Evolutionary conservation across 1,139 yeast species (phyloP).

Genomic region (Insectozyma bohioensis): DNA sequence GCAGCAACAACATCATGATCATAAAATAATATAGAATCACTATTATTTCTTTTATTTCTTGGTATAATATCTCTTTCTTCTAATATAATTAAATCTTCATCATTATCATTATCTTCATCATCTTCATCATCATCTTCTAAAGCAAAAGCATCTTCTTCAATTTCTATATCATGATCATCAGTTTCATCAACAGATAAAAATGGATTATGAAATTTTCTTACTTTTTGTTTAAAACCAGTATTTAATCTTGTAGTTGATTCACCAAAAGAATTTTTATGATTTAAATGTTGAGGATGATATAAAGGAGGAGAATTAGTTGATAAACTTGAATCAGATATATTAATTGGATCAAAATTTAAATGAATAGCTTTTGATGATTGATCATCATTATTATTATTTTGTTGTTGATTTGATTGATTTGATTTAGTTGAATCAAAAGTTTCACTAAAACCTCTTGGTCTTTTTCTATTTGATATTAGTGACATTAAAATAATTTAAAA

Average conservation of each 20-base stretch:
- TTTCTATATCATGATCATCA: slow-evolving; percentile 6
- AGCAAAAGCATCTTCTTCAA: slow-evolving; percentile 8
- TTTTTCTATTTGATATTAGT: slow-evolving; percentile 31
- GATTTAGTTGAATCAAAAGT: slow-evolving; percentile 25
- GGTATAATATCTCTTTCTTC: slow-evolving; percentile 33
- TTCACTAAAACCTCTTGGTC: slow-evolving; percentile 49
- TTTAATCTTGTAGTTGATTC: slow-evolving; percentile 5
- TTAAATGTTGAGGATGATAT: slow-evolving; percentile 5
- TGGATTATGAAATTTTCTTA: slow-evolving; percentile 11
- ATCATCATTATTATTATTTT: neutral
- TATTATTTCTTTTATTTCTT: slow-evolving; percentile 33
- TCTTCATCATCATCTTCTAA: slow-evolving; percentile 8
- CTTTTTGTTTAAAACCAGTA: slow-evolving; percentile 3
- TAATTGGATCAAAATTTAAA: slow-evolving; percentile 11
- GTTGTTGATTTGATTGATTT: slow-evolving; percentile 7
- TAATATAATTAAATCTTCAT: slow-evolving; percentile 35
- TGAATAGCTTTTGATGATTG: slow-evolving; percentile 10
- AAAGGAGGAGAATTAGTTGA: slow-evolving; percentile 8
- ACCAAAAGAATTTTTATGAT: too few species aligned
- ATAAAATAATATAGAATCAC: slow-evolving; percentile 37
- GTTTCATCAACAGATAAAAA: slow-evolving; percentile 12
- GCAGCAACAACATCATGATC: slow-evolving; percentile 46
- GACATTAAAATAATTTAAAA: slow-evolving; percentile 4
- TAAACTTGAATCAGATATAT: slow-evolving; percentile 6
- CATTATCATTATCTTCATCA: slow-evolving; percentile 14